phyloP scores from a whole-genome alignment of 306 rosid genomes.

The Castanea crenata region DNA sequence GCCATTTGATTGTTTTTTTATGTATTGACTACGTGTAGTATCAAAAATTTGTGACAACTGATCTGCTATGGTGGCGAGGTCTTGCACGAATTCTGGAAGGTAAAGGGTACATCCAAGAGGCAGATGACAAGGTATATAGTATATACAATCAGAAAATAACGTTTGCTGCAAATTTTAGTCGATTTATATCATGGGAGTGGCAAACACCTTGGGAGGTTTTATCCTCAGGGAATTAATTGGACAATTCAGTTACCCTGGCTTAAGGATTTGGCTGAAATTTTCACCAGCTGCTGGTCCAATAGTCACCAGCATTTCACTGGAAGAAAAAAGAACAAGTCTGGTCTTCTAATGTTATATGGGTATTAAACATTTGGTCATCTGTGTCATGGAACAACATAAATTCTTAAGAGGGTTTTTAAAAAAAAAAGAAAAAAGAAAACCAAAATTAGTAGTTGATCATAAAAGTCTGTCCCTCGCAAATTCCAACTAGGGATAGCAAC shows the following conservation, averaged over 20 bases:
- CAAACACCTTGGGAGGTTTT: background rate
- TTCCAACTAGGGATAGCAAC: background rate
- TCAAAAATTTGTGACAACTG: conserved; percentile 56
- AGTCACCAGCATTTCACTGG: background rate
- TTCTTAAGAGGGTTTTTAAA: background rate
- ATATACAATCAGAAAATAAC: background rate
- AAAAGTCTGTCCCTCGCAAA: background rate
- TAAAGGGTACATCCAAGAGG: conserved; percentile 70
- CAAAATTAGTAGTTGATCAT: background rate
- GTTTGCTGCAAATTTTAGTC: conserved; percentile 1
- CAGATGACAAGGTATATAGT: conserved; percentile 70
- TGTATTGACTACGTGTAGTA: conserved; percentile 41
- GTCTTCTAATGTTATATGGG: background rate
- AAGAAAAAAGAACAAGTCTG: background rate
- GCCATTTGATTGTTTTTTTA: conserved; percentile 10
- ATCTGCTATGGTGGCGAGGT: conserved; percentile 87
- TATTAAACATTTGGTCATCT: no score
- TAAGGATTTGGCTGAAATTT: background rate
- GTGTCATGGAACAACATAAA: background rate
- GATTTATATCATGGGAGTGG: background rate
- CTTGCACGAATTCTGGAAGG: conserved; percentile 80
- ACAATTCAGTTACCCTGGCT: background rate
- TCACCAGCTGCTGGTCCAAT: no score
- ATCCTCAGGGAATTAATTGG: background rate
- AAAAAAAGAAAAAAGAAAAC: background rate